Conservation (phyloP, 2,329 filamentous ascomycete species). For the Fusarium sp. region DNA sequence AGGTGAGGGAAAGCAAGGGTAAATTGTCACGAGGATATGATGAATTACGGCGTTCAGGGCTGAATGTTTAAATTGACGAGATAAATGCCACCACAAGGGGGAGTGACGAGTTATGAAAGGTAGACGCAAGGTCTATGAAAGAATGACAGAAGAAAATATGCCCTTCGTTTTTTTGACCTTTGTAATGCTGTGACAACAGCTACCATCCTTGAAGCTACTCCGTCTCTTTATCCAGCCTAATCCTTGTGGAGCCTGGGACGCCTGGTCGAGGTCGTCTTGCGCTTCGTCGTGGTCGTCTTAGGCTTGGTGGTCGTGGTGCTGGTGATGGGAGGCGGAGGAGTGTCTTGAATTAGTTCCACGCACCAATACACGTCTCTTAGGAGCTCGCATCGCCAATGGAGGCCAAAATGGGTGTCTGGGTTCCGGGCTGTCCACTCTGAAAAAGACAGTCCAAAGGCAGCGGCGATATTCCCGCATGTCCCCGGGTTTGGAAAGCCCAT, state of each 20-base stretch:
- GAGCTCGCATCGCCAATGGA: neutral
- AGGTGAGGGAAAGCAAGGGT: constrained; percentile 27
- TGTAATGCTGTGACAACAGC: neutral
- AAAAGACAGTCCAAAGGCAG: neutral
- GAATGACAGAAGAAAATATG: neutral
- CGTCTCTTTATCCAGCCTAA: neutral
- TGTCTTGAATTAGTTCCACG: constrained; percentile 21
- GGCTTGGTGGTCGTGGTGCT: neutral
- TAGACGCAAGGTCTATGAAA: constrained; percentile 5
- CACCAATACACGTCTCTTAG: constrained; percentile 29
- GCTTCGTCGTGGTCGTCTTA: neutral
- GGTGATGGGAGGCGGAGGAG: neutral
- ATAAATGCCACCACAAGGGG: neutral
- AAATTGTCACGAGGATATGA: neutral
- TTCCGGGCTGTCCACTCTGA: neutral
- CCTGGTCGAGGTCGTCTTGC: neutral
- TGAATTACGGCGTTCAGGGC: constrained; percentile 6
- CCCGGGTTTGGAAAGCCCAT: neutral
- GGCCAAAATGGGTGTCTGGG: neutral
- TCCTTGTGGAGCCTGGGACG: neutral
- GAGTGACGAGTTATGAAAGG: constrained; percentile 3
- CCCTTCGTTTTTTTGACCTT: neutral
- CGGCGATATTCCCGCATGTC: neutral
- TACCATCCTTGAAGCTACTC: neutral
- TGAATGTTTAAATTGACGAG: neutral